Evolutionary conservation across 305 asterid genomes (phyloP), one percentile per base, ranked within the genome.

Genomic region (Fraxinus floribunda): DNA sequence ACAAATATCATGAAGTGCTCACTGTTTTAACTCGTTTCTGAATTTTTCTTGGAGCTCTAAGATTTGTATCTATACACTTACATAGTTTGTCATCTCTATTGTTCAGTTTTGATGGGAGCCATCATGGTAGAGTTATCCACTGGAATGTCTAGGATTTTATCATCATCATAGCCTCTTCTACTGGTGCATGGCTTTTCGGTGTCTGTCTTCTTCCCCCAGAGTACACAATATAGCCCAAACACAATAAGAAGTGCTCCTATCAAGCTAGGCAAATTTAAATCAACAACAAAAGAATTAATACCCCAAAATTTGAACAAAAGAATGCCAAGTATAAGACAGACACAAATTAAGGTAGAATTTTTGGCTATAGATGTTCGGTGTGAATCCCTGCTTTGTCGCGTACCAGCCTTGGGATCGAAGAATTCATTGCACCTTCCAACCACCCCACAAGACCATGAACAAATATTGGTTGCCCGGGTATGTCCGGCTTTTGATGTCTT

Each of bases 191-290:
- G 52, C 29, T 75, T 64, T 64, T 79, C 24, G 20, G 3, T 38
- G 15, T 81, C 84, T 6, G 16, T 20, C 6, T 66, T 66, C 80
- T 83, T 86, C 70, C 86, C 86, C 86, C 86, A 82, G 1, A 82
- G 78, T 15, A 83, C 84, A 7, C 84, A 79, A 26, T 79, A 85
- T 52, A 82, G 70, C 32, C 88, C 88, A 3, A 77, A 5, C 70
- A 82, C 41, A 35, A 82, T 70, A 16, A 80, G 16, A 39, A 79
- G 29, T 29, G 86, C 82, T 49, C 86, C 88, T 66, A 82, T 29
- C 84, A 82, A 85, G 78, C 88, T 82, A 32, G n/a, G 41, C 3
- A 32, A 11, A 13, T 64, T 57, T 16, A 57, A n/a, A 15, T 15
- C 24, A 5, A n/a, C 1, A 55, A 57, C 11, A 1, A 18, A 49